Evolutionary conservation across 1,139 yeast genomes (phyloP).

Genomic region (Blastobotrys persicus): DNA sequence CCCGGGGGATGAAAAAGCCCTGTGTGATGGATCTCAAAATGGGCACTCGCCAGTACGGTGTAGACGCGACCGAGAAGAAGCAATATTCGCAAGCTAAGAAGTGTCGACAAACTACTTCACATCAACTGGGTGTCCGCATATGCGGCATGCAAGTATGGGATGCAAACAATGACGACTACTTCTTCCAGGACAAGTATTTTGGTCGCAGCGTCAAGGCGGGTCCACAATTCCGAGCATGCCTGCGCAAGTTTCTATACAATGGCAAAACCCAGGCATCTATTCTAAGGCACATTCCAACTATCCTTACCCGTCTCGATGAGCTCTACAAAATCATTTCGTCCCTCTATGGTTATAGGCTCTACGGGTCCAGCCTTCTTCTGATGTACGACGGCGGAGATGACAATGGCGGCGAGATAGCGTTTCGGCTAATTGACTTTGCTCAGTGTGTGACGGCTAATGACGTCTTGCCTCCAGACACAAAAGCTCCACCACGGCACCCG

Average conservation of each 20-base stretch:
- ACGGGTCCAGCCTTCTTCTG: slow-evolving; percentile 83
- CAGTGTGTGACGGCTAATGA: slow-evolving; percentile 81
- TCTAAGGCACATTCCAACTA: slow-evolving; percentile 62
- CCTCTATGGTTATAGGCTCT: slow-evolving; percentile 79
- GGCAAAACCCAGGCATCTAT: slow-evolving; percentile 60
- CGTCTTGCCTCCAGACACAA: slow-evolving; percentile 39
- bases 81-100: slow-evolving; percentile 77
- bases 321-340: slow-evolving; percentile 53
- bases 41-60: slow-evolving; percentile 99
- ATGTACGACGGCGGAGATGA: slow-evolving; percentile 71
- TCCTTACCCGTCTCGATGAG: slow-evolving; percentile 59
- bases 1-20: slow-evolving; percentile 76
- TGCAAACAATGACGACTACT: slow-evolving; percentile 44
- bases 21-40: slow-evolving; percentile 93
- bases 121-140: slow-evolving; percentile 80
- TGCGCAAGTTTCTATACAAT: slow-evolving; percentile 76
- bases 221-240: slow-evolving; percentile 66
- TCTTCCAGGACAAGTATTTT: slow-evolving; percentile 83
- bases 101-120: slow-evolving; percentile 77
- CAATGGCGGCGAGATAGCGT: slow-evolving; percentile 38
- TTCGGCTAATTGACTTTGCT: slow-evolving; percentile 91
- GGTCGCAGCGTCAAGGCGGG: slow-evolving; percentile 82
- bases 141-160: slow-evolving; percentile 96
- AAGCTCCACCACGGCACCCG: slow-evolving; percentile 69
- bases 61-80: slow-evolving; percentile 74